Conservation (phyloP, 2,329 filamentous ascomycete species). For the Cladophialophora carrionii region DNA sequence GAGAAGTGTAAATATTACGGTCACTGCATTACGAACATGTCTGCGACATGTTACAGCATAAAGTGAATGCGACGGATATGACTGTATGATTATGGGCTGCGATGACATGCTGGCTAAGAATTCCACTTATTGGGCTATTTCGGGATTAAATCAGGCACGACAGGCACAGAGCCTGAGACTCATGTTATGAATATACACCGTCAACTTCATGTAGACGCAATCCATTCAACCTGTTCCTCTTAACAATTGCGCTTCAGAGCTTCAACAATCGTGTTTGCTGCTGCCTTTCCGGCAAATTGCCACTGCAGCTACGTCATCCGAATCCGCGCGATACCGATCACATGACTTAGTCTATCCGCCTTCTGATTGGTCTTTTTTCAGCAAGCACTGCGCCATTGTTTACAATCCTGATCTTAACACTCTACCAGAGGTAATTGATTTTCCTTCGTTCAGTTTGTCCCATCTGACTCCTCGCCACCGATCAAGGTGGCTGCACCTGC, state of each 20-base stretch:
- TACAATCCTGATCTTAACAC: slow-evolving; percentile 12
- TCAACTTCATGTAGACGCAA: not conserved
- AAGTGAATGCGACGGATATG: slow-evolving; percentile 2
- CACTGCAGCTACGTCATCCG: not conserved
- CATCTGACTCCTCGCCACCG: not conserved
- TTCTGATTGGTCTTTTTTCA: not conserved
- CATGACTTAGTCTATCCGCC: not conserved
- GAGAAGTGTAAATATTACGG: slow-evolving; percentile 62
- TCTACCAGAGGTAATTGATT: not conserved
- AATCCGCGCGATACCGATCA: not conserved
- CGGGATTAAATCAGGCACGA: not conserved
- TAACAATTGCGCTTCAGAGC: not conserved
- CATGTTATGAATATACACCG: slow-evolving; percentile 8
- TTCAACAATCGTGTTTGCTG: not conserved
- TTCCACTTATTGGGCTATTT: slow-evolving; percentile 4
- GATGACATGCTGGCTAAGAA: slow-evolving; percentile 19
- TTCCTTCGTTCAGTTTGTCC: not conserved
- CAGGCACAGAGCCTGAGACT: not conserved
- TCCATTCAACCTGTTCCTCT: not conserved
- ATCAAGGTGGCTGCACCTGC: not conserved
- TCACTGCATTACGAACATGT: slow-evolving; percentile 6
- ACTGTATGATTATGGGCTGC: slow-evolving; percentile 32
- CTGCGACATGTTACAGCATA: slow-evolving; percentile 12
- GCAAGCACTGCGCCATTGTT: slow-evolving; percentile 17
- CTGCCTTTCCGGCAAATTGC: not conserved